Percentiles rank a stretch among this genome's conserved stretches.
phyloP scores from a whole-genome alignment of 2,329 filamentous ascomycete species.

The Stachybotrys chlorohalonatus region DNA sequence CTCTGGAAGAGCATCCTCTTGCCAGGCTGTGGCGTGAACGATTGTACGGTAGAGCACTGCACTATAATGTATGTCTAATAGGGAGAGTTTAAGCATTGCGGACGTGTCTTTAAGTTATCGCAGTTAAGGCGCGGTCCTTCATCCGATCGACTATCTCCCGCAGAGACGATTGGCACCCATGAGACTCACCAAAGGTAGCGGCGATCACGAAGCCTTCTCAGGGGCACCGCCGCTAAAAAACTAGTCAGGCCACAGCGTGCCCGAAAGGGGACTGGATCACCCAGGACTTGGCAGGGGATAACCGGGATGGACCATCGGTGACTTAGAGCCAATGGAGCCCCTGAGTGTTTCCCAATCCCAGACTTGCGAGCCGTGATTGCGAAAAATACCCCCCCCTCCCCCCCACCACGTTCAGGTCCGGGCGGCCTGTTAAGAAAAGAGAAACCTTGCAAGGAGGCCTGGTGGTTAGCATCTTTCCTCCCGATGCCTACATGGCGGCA shows the following conservation, averaged over 20 bases:
- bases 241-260: background rate
- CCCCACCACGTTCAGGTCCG: too few species aligned
- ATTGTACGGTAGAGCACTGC: constrained; percentile 11
- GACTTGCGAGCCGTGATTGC: background rate
- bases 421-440: too few species aligned
- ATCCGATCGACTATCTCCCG: background rate
- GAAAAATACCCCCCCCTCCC: too few species aligned
- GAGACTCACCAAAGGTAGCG: background rate
- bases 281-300: background rate
- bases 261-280: background rate
- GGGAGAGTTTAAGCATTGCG: background rate
- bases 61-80: too few species aligned
- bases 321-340: background rate
- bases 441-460: too few species aligned
- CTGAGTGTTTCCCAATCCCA: background rate
- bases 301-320: background rate
- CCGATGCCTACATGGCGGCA: too few species aligned
- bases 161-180: background rate
- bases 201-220: background rate
- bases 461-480: too few species aligned
- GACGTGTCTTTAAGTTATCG: background rate
- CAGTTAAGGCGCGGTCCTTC: background rate
- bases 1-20: constrained; percentile 33
- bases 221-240: background rate
- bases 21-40: constrained; percentile 33